phyloP scores from a whole-genome alignment of 805 yeast genomes.

The Saccharomyces eubayanus region DNA sequence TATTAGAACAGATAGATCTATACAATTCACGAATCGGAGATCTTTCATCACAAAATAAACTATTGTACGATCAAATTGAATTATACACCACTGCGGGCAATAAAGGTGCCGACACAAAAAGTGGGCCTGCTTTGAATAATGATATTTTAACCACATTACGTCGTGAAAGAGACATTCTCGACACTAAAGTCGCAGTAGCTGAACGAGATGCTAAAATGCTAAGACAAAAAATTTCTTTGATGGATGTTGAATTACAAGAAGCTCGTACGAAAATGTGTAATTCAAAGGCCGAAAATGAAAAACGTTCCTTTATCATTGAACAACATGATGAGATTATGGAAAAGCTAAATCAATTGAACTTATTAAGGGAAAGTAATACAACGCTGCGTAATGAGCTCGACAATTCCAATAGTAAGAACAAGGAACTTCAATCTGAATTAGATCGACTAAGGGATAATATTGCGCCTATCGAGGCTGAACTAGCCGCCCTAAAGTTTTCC shows the following conservation, averaged over 20 bases:
- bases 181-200: constrained; percentile 46
- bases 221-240: constrained; percentile 41
- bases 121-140: constrained; percentile 23
- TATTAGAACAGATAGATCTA: constrained; percentile 42
- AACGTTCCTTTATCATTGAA: constrained; percentile 16
- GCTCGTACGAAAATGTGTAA: constrained; percentile 40
- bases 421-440: constrained; percentile 36
- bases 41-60: constrained; percentile 55
- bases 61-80: constrained; percentile 63
- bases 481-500: constrained; percentile 34
- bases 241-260: constrained; percentile 44
- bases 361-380: constrained; percentile 59
- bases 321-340: constrained; percentile 41
- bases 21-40: constrained; percentile 44
- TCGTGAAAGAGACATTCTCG: constrained; percentile 65
- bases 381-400: constrained; percentile 49
- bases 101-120: neutral
- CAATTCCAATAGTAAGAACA: constrained; percentile 25
- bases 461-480: constrained; percentile 39
- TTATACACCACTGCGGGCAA: constrained; percentile 18
- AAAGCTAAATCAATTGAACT: constrained; percentile 52
- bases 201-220: constrained; percentile 47
- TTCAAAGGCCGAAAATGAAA: constrained; percentile 30
- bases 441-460: constrained; percentile 27
- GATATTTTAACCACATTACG: constrained; percentile 57